Conservation (phyloP, 139 green algal species). For the Picochlorum sp. region DNA sequence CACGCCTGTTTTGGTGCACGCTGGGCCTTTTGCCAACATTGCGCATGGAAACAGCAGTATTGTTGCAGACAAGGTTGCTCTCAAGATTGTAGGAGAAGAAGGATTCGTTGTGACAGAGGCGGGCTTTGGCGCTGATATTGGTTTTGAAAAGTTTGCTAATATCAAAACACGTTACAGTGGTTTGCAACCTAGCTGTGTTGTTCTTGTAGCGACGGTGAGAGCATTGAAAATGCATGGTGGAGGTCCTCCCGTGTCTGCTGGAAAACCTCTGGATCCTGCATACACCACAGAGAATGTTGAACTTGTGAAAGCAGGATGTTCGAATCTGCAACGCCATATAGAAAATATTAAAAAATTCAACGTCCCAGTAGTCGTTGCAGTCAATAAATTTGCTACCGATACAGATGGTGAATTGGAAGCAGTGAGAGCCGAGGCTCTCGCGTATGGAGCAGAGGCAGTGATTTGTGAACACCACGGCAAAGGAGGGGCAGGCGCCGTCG, state of each 20-base stretch:
- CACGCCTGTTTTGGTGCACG: slow-evolving; percentile 91
- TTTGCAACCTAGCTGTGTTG: slow-evolving; percentile 59
- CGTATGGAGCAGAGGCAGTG: slow-evolving; percentile 70
- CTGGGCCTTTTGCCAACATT: slow-evolving; percentile 94
- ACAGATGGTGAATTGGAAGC: slow-evolving; percentile 69
- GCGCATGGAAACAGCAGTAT: slow-evolving; percentile 91
- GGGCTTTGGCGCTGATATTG: slow-evolving; percentile 97
- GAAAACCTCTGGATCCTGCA: slow-evolving; percentile 77
- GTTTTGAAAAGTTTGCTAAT: slow-evolving; percentile 91
- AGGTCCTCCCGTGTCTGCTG: slow-evolving; percentile 66
- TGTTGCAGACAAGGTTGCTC: slow-evolving; percentile 85
- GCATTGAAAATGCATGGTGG: slow-evolving; percentile 93
- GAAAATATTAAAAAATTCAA: slow-evolving; percentile 78
- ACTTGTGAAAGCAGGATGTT: slow-evolving; percentile 67
- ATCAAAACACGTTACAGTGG: slow-evolving; percentile 86
- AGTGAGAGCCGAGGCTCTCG: slow-evolving; percentile 37
- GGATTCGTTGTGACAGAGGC: slow-evolving; percentile 93
- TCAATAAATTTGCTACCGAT: slow-evolving; percentile 91
- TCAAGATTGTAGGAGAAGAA: slow-evolving; percentile 80
- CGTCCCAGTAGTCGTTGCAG: slow-evolving; percentile 82
- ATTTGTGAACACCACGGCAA: slow-evolving; percentile 82
- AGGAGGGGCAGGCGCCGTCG: slow-evolving; percentile 77
- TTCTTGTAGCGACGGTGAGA: slow-evolving; percentile 92
- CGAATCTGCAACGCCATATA: slow-evolving; percentile 81
- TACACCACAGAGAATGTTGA: slow-evolving; percentile 88